Evolutionary conservation across 2,329 filamentous ascomycete genomes (phyloP), one percentile per base, ranked within the genome.

Genomic region (Stachybotrys elegans): DNA sequence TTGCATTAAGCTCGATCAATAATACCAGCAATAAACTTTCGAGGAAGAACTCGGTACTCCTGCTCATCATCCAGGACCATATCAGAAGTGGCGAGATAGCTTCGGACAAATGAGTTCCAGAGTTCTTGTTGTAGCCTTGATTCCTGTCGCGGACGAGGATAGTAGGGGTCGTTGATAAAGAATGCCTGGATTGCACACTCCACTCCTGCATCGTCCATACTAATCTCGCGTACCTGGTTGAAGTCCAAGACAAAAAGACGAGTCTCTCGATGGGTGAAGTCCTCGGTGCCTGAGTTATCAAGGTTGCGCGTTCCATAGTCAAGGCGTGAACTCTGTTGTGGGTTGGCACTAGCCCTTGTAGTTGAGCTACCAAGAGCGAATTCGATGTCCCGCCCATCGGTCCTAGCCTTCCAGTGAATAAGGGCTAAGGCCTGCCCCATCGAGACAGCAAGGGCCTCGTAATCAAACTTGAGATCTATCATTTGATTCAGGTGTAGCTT

Each of bases 171-270:
- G 12, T 57, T 58, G 7, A 51, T 34, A 3, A 19, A 40, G 12
- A 39, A 49, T 1, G 57, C 55, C 2, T 52, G 31, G 12, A 60
- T 42, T 1, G 51, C 51, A 21, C 43, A 34, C 8, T 35, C 44
- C 8, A 61, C 50, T 1, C 56, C 54, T 2, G 22, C 41, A 7
- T 44, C 40, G 17, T 60, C 52, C 45, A 57, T 35, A 2, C 45
- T 49, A 4, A 61, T 55, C 1, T 12, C 4, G 2, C 43, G 42
- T 2, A 59, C 56, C 21, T 57, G 55, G 41, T 64, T 61, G 43
- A 63, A 64, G 40, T 64, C 60, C 1, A 63, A 36, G 2, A 62
- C 43, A 57, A 59, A 65, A 2, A 65, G 47, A 8, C 51, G 38
- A 2, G 43, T 53, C 6, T 41, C 51, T 0, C 49, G 38, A 13